Base-by-base conservation (phyloP, 2,329 filamentous ascomycete species). In the Pyrenochaeta sp. region DNA sequence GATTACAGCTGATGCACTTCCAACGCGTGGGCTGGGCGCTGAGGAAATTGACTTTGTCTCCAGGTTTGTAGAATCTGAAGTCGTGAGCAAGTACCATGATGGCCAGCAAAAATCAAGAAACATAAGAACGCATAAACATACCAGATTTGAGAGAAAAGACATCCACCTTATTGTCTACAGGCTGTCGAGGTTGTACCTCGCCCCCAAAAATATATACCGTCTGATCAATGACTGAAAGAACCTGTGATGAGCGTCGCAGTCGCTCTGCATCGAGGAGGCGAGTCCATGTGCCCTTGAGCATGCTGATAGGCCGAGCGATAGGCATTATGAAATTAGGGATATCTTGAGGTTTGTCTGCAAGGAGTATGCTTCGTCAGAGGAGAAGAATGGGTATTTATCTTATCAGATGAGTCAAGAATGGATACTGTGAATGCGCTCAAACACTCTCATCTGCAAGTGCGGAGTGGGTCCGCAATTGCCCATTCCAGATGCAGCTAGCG, bases 161-260 rank as follows among this genome's bases (percentile, higher is more conserved):
- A 72, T 93, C 89, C 74, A 95, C 84, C 65, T 88, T 83, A 71
- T 92, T 91, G 78, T 93, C 90, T 54, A 89, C 84, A 6, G 90
- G 89, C 70, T 91, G 80, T 47, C 88, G 83, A 2, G 90, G 84
- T 45, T 82, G 79, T 49, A 88, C 77, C 75, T 95, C 91, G 65
- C 92, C 92, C 58, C 92, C 92, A 71, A 93, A 96, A 68, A 96
- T 82, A 75, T 87, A 90, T 44, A 85, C 83, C n/a, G 80, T 82
- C 13, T 83, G 79, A 45, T 79, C 80, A 24, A 89, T 77, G 40
- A 90, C 81, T 43, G 91, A 84, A 65, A 93, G 74, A 2, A 86
- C 85, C 71, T 95, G 91, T 0, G 91, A 93, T 1, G 91, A 94
- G 52, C 91, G 88, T 39, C 87, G 86, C 7, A 93, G 82, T 34